Evolutionary conservation across 208 protist genomes (phyloP).

Genomic region (Polymyxa betae): DNA sequence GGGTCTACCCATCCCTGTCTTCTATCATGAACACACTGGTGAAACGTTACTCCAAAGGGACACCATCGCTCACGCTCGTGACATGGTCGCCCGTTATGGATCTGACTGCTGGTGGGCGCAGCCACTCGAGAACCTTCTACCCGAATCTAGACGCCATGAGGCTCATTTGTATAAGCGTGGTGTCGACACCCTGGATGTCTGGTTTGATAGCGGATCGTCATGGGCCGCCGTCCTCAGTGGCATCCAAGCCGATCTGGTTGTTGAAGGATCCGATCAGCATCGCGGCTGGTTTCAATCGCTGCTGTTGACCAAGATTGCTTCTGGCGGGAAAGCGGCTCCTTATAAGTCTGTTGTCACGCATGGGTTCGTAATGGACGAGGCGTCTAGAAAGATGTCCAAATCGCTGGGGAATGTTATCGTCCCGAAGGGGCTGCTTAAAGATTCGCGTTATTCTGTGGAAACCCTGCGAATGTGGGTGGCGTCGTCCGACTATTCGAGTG

Average conservation of each 20-base stretch:
- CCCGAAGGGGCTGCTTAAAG: slow-evolving; percentile 64
- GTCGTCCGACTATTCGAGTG: slow-evolving; percentile 72
- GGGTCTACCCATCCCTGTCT: slow-evolving; percentile 83
- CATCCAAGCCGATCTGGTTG: background rate
- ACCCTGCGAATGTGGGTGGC: slow-evolving; percentile 78
- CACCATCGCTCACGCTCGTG: slow-evolving; percentile 71
- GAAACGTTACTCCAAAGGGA: slow-evolving; percentile 67
- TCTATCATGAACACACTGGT: slow-evolving; percentile 71
- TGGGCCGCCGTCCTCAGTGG: slow-evolving; percentile 69
- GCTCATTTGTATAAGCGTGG: slow-evolving; percentile 70
- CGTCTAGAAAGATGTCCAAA: slow-evolving; percentile 84
- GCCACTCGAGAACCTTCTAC: slow-evolving; percentile 71
- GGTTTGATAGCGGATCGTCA: slow-evolving; percentile 81
- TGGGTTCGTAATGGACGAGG: slow-evolving; percentile 83
- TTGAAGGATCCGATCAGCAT: slow-evolving; percentile 76
- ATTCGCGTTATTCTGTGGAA: slow-evolving; percentile 73
- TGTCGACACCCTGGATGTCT: slow-evolving; percentile 84
- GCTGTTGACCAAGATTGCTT: slow-evolving; percentile 70
- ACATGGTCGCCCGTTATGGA: slow-evolving; percentile 71
- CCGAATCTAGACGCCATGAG: slow-evolving; percentile 50
- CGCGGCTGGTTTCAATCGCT: slow-evolving; percentile 85
- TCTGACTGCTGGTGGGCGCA: slow-evolving; percentile 72
- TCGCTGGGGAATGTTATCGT: slow-evolving; percentile 81
- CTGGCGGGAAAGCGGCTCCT: slow-evolving; percentile 62
- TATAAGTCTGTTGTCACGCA: slow-evolving; percentile 77